Evolutionary conservation across 148 eudicot genomes (phyloP).

Genomic region (Camellia granthamiana): DNA sequence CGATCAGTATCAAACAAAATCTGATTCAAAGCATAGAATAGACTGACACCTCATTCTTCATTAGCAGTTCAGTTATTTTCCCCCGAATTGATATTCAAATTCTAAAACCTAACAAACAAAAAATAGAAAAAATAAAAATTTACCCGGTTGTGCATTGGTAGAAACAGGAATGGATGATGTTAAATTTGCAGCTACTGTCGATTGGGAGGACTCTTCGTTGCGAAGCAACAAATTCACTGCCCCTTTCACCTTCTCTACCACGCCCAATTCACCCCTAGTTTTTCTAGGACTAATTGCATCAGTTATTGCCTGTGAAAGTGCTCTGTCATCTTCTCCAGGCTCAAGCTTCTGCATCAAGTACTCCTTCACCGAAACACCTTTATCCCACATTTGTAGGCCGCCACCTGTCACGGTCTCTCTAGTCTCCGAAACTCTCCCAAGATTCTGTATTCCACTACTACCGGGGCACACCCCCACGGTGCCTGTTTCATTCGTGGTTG

Average conservation of each 20-base stretch:
- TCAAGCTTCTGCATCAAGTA: conserved; percentile 64
- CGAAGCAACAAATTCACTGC: conserved; percentile 66
- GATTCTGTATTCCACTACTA: conserved; percentile 1
- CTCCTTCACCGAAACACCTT: conserved; percentile 72
- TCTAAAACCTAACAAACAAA: neutral
- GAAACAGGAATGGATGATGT: conserved; percentile 45
- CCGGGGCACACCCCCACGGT: neutral
- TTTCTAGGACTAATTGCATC: conserved; percentile 61
- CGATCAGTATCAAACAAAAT: too few species aligned
- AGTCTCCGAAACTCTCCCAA: neutral
- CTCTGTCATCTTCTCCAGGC: conserved; percentile 79
- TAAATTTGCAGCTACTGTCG: conserved; percentile 20
- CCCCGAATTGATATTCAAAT: neutral
- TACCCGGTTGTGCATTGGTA: conserved; percentile 53
- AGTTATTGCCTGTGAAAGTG: conserved; percentile 67
- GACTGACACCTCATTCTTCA: neutral
- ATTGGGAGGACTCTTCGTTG: conserved; percentile 34
- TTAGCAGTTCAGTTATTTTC: neutral
- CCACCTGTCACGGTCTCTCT: neutral
- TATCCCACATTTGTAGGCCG: conserved; percentile 38
- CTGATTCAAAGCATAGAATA: too few species aligned
- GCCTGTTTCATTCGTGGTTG: conserved; percentile 13
- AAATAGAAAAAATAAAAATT: neutral
- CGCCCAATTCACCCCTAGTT: conserved; percentile 39
- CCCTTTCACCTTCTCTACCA: conserved; percentile 67